Conservation (phyloP, 2,329 filamentous ascomycete genomes). For the Endothia cerciana region DNA sequence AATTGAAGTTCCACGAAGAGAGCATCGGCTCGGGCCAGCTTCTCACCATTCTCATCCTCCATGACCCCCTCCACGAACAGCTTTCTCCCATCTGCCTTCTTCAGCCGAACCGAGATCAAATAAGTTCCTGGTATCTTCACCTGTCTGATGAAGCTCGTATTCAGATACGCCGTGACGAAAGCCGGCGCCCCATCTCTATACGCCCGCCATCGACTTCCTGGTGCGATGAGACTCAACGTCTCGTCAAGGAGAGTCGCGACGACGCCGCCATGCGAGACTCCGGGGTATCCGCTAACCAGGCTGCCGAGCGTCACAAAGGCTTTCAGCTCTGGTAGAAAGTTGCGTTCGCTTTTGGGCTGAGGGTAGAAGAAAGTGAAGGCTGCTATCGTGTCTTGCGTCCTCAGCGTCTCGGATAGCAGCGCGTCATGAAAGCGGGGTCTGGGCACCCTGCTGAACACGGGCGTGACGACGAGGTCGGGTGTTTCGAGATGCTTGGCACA, state of each 20-base stretch:
- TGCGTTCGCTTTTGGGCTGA: conserved; percentile 36
- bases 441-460: conserved; percentile 42
- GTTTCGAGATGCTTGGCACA: conserved; percentile 48
- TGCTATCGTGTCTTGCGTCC: conserved; percentile 52
- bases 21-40: conserved; percentile 56
- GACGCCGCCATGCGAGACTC: conserved; percentile 61
- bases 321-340: conserved; percentile 34
- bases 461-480: conserved; percentile 44
- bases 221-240: conserved; percentile 54
- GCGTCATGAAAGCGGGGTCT: conserved; percentile 52
- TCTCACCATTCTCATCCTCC: conserved; percentile 50
- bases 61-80: conserved; percentile 52
- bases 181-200: conserved; percentile 31
- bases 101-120: conserved; percentile 48
- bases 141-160: conserved; percentile 57
- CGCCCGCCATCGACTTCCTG: conserved; percentile 40
- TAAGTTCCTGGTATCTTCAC: conserved; percentile 54
- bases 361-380: conserved; percentile 49
- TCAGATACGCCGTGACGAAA: conserved; percentile 57
- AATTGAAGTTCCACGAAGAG: conserved; percentile 48
- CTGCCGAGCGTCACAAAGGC: conserved; percentile 48
- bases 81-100: conserved; percentile 58
- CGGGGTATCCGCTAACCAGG: conserved; percentile 57
- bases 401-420: conserved; percentile 57
- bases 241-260: conserved; percentile 63